These are phyloP conservation scores for Tephrocybe sp. DNA, from an alignment of 768 basidiomycete genomes.

Conservation along the genomic window DNA sequence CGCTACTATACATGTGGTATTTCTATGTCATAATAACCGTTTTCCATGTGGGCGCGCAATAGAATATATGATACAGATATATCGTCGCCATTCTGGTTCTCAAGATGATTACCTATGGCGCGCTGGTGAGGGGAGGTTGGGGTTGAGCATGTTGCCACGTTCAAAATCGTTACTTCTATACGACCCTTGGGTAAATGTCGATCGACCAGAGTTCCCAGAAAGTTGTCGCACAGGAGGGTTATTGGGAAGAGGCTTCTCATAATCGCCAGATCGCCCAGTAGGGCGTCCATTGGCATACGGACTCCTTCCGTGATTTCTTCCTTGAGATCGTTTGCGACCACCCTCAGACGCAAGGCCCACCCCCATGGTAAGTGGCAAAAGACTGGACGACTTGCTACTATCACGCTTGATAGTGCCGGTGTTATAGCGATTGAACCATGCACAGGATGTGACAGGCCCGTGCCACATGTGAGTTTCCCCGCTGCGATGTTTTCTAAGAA, in stretches of 20 bases:
- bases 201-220: constrained; percentile 27
- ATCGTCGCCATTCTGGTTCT: not conserved
- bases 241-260: constrained; percentile 24
- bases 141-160: constrained; percentile 41
- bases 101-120: constrained; percentile 22
- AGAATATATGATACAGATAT: constrained; percentile 6
- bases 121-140: constrained; percentile 24
- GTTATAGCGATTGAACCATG: constrained; percentile 64
- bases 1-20: constrained; percentile 3
- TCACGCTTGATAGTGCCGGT: constrained; percentile 30
- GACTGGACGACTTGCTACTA: constrained; percentile 35
- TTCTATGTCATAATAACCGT: not conserved
- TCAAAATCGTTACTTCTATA: constrained; percentile 32
- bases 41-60: not conserved
- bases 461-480: constrained; percentile 64
- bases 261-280: constrained; percentile 6
- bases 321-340: constrained; percentile 10
- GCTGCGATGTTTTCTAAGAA: constrained; percentile 37
- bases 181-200: constrained; percentile 27
- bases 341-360: constrained; percentile 3
- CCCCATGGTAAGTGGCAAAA: constrained; percentile 31
- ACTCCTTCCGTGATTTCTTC: constrained; percentile 7
- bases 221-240: constrained; percentile 26
- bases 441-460: constrained; percentile 64
- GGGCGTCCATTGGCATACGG: constrained; percentile 18